Evolutionary conservation across 176 grass and related monocot genomes (phyloP), one percentile per base, ranked within the genome.

Genomic region (Bolboschoenus planiculmis): DNA sequence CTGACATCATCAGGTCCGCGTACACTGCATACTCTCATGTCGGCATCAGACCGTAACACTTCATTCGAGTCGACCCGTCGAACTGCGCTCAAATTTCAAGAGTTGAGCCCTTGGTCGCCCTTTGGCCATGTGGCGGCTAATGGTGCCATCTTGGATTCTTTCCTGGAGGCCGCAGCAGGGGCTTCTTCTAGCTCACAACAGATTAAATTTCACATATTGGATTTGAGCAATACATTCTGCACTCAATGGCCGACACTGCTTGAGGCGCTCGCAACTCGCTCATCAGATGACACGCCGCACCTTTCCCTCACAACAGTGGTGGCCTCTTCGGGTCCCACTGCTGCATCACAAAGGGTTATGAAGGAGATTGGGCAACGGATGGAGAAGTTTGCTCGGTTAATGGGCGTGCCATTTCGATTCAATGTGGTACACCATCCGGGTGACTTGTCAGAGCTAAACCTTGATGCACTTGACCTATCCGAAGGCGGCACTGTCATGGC

Each of bases 181-280:
- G 84, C 85, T 63, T 50, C 80, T 82, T 50, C 58, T 63, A 82
- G 80, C 59, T 82, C 92, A 50, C 78, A 87, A 79, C 71, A 86
- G 24, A 87, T 83, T 83, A 72, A 88, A 85, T 84, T 99, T 27
- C 97, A 99, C 83, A 99, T 99, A 88, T 93, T 99, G 42, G 97
- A 99, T 82, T 90, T 99, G 0, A 99, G 97, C 86, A 99, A 91
- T 75, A 96, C 97, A 18, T 99, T 99, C 85, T 99, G 97, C 87
- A 99, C 97, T 60, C 97, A 99, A 91, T 99, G 97, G 97, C 97
- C 97, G 5, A 99, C 97, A 71, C 89, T 99, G 24, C 92, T 99
- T 0, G 97, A 99, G 86, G 97, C 97, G 11, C 83, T 99, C 1
- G 97, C 97, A 23, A 99, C 97, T 56, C 87, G 93, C 1, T 99